Conservation (phyloP, 2,329 filamentous ascomycete genomes). For the Cercospora sesami region DNA sequence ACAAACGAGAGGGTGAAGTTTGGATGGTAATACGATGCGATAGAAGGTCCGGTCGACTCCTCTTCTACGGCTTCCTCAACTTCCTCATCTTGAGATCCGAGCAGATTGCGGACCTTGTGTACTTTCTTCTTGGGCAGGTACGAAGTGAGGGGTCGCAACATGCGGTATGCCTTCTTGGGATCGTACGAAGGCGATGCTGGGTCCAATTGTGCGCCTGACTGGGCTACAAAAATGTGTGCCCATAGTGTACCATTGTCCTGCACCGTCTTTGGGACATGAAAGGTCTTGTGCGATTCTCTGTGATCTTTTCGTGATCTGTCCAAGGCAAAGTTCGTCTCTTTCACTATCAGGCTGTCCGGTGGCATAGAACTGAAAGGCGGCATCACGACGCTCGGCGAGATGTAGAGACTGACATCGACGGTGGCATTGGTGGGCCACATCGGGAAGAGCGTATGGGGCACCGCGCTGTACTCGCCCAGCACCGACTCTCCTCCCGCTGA, state of each 20-base stretch:
- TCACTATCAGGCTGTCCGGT: conserved; percentile 68
- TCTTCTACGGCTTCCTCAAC: conserved; percentile 52
- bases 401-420: conserved; percentile 80
- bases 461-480: conserved; percentile 54
- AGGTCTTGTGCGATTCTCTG: conserved; percentile 72
- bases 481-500: conserved; percentile 43
- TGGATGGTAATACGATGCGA: conserved; percentile 88
- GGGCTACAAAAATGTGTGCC: conserved; percentile 87
- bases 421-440: conserved; percentile 81
- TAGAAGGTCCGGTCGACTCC: conserved; percentile 61
- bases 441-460: conserved; percentile 74
- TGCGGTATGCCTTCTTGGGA: conserved; percentile 74
- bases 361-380: conserved; percentile 66
- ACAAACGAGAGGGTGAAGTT: conserved; percentile 90
- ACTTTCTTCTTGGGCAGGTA: conserved; percentile 90
- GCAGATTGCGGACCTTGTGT: conserved; percentile 80
- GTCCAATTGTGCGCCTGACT: conserved; percentile 74
- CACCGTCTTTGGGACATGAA: conserved; percentile 73
- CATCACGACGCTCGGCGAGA: conserved; percentile 72
- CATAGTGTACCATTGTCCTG: conserved; percentile 92
- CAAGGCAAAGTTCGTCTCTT: conserved; percentile 70
- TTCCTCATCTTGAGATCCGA: conserved; percentile 54
- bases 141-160: conserved; percentile 80
- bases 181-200: conserved; percentile 73
- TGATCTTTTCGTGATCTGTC: conserved; percentile 66